A percentile compares a stretch with the other conserved stretches of the same genome.
These are phyloP conservation scores for Aspergillus udagawae DNA, from an alignment of 2,329 filamentous ascomycete genomes.

Conservation along the genomic window DNA sequence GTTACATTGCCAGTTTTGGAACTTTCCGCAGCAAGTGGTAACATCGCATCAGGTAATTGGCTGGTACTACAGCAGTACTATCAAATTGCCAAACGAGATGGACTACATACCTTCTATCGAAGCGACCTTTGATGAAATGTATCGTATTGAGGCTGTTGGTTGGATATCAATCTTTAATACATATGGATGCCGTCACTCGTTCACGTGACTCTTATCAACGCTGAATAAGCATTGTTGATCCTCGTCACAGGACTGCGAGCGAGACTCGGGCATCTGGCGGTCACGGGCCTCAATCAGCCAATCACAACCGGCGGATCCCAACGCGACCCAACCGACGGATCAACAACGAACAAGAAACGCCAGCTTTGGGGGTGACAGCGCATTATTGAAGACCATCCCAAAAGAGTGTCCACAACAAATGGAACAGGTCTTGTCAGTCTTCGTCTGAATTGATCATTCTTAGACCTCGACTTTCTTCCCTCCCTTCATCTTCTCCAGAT, in stretches of 20 bases:
- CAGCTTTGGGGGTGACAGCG: slow-evolving; percentile 23
- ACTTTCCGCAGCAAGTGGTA: background rate
- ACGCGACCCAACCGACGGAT: slow-evolving; percentile 38
- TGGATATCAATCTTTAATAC: slow-evolving; percentile 7
- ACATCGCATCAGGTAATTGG: background rate
- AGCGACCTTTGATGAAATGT: background rate
- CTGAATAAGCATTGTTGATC: slow-evolving; percentile 1
- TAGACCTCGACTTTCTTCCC: slow-evolving; percentile 5
- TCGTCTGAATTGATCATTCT: slow-evolving; percentile 7
- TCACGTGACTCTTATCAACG: background rate
- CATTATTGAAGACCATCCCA: slow-evolving; percentile 17
- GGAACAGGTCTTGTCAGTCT: slow-evolving; percentile 29
- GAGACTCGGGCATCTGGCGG: slow-evolving; percentile 11
- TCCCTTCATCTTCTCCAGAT: slow-evolving; percentile 3
- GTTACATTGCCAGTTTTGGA: background rate
- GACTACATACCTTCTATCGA: background rate
- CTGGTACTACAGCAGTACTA: background rate
- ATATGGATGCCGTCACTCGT: background rate
- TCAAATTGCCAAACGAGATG: background rate
- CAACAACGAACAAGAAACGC: slow-evolving; percentile 25
- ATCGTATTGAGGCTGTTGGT: background rate
- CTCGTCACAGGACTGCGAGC: background rate
- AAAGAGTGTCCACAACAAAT: slow-evolving; percentile 46
- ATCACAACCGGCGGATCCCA: slow-evolving; percentile 18
- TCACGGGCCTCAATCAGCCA: slow-evolving; percentile 17